Evolutionary conservation across 2,329 filamentous ascomycete genomes (phyloP).

Genomic region (Stenocarpella maydis): DNA sequence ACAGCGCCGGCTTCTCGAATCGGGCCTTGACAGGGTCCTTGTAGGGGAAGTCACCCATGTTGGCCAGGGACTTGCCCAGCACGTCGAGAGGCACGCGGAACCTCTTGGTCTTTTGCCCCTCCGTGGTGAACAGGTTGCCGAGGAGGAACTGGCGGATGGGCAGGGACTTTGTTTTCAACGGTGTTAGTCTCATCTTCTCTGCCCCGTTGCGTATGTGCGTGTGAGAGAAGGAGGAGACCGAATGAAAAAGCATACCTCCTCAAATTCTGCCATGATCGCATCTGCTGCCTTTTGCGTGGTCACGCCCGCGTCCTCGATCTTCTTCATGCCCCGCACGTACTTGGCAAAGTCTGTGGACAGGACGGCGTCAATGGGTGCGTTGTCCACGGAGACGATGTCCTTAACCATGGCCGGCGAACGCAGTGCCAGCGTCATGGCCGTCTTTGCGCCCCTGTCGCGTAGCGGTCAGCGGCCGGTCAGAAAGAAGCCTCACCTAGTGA

Average conservation of each 20-base stretch:
- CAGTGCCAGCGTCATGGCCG: constrained; percentile 87
- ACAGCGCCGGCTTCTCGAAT: constrained; percentile 81
- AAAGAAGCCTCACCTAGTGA: background rate
- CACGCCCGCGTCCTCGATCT: constrained; percentile 74
- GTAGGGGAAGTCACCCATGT: constrained; percentile 91
- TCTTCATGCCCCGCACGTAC: constrained; percentile 86
- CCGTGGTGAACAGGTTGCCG: constrained; percentile 76
- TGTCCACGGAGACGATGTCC: constrained; percentile 86
- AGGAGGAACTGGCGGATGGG: constrained; percentile 90
- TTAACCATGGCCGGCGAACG: constrained; percentile 71
- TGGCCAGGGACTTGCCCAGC: constrained; percentile 71
- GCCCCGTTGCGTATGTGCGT: background rate
- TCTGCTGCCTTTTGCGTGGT: constrained; percentile 81
- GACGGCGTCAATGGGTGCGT: constrained; percentile 84
- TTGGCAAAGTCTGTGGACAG: constrained; percentile 78
- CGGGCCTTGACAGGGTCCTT: constrained; percentile 71
- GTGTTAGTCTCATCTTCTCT: background rate
- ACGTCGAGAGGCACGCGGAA: constrained; percentile 83
- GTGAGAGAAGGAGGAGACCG: no score
- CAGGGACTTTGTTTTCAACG: constrained; percentile 62
- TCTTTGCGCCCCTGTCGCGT: constrained; percentile 81
- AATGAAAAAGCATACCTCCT: constrained; percentile 57
- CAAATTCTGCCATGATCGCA: constrained; percentile 77
- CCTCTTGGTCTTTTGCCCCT: constrained; percentile 62
- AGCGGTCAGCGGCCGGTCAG: background rate